A percentile compares a stretch with the other conserved stretches of the same genome.
phyloP scores from a whole-genome alignment of 2,329 filamentous ascomycete species.

The Arachnopeziza araneosa region DNA sequence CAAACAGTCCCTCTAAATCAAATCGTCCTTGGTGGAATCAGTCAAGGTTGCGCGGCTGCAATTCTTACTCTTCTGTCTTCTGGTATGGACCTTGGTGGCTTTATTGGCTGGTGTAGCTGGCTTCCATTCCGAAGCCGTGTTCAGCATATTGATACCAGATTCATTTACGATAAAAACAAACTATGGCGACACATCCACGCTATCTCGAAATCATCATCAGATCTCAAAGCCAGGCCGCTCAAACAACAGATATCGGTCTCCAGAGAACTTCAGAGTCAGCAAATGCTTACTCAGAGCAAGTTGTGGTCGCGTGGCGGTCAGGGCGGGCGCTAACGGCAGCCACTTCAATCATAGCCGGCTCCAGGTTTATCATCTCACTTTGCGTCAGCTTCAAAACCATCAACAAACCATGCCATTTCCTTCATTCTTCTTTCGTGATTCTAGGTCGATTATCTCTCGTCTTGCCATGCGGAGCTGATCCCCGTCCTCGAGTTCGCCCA shows the following conservation, averaged over 20 bases:
- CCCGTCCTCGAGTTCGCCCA: neutral
- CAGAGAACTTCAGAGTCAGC: no score
- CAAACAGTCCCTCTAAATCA: slow-evolving; percentile 30
- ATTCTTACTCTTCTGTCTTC: slow-evolving; percentile 34
- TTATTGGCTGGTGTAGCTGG: slow-evolving; percentile 36
- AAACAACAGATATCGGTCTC: no score
- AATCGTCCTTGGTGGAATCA: slow-evolving; percentile 42
- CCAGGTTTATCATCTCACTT: neutral
- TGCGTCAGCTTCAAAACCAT: neutral
- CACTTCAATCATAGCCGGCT: no score
- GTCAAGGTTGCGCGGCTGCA: slow-evolving; percentile 40
- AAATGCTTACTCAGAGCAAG: no score
- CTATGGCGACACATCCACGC: no score
- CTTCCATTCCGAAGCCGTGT: no score
- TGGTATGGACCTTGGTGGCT: slow-evolving; percentile 27
- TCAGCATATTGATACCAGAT: no score
- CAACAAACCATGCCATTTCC: neutral
- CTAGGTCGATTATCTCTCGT: neutral
- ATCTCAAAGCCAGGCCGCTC: no score
- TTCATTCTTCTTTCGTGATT: neutral
- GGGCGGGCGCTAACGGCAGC: no score
- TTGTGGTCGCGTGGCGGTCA: no score
- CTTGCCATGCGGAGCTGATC: neutral
- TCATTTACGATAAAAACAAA: no score
- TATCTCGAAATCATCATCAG: no score